Percentiles rank a stretch among this genome's conserved stretches.
Conservation (phyloP, 2,329 filamentous ascomycete genomes). For the Stenocarpella maydis region DNA sequence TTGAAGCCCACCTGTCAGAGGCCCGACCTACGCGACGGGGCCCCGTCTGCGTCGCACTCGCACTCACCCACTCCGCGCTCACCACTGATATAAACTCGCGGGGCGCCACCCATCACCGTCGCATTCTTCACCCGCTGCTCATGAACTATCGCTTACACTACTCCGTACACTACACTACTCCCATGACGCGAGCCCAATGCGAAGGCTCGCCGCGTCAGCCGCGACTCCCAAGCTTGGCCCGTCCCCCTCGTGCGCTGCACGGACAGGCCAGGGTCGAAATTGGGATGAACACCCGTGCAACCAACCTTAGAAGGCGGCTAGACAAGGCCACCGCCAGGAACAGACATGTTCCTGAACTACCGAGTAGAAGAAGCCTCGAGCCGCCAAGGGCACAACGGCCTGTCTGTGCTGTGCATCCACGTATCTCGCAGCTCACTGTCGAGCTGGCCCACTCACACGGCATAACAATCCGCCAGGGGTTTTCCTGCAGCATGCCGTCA, state of each 20-base stretch:
- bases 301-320: background rate
- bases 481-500: slow-evolving; percentile 16
- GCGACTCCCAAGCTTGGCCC: too few species aligned
- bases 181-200: too few species aligned
- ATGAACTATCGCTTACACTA: background rate
- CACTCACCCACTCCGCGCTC: background rate
- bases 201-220: too few species aligned
- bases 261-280: slow-evolving; percentile 21
- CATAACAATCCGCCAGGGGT: slow-evolving; percentile 16
- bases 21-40: background rate
- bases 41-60: background rate
- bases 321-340: slow-evolving; percentile 18
- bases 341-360: slow-evolving; percentile 4
- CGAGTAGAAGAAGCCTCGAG: background rate
- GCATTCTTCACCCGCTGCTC: background rate
- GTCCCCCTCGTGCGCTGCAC: background rate
- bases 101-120: slow-evolving; percentile 1
- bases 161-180: too few species aligned
- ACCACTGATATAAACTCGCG: slow-evolving; percentile 6
- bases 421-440: slow-evolving; percentile 12
- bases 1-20: background rate
- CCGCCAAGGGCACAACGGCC: background rate
- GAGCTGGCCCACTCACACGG: slow-evolving; percentile 1
- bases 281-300: slow-evolving; percentile 20
- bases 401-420: background rate